Evolutionary conservation across 106 monocot genomes (phyloP).

Genomic region (Apostasia shenzhenica): DNA sequence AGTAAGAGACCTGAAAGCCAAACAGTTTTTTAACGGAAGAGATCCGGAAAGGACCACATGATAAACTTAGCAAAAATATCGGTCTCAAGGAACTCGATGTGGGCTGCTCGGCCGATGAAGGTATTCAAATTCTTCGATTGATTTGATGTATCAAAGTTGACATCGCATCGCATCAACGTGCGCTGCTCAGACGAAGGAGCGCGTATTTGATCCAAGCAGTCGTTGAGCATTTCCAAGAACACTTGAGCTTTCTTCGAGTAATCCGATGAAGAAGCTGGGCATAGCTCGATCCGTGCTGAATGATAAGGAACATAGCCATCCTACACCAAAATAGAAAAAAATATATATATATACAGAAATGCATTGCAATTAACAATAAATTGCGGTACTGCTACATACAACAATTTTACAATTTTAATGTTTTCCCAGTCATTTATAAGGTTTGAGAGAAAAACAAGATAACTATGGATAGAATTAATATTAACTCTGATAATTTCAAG

Average conservation of each 20-base stretch:
- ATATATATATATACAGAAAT: background rate
- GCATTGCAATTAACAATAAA: too few species aligned
- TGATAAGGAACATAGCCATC: conserved; percentile 98
- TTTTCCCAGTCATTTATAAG: too few species aligned
- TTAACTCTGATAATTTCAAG: too few species aligned
- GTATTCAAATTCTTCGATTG: conserved; percentile 81
- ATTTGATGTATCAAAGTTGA: conserved; percentile 75
- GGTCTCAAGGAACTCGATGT: conserved; percentile 91
- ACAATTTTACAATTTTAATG: too few species aligned
- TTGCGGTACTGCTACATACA: too few species aligned
- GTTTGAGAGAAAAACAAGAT: too few species aligned
- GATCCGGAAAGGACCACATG: conserved; percentile 90
- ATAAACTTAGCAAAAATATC: conserved; percentile 74
- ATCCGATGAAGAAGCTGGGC: conserved; percentile 69
- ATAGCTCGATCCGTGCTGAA: conserved; percentile 93
- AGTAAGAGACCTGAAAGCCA: too few species aligned
- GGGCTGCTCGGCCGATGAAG: conserved; percentile 89
- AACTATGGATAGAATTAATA: too few species aligned
- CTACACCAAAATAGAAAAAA: conserved; percentile 16
- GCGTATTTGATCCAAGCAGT: conserved; percentile 85
- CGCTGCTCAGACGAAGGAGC: conserved; percentile 71
- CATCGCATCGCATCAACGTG: conserved; percentile 80
- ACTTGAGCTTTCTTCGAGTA: conserved; percentile 82
- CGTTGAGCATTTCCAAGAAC: conserved; percentile 91
- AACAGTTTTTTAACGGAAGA: conserved; percentile 40